Percentiles rank a stretch among this genome's conserved stretches.
These are phyloP conservation scores for Coemansia sp. DNA, from an alignment of 192 early-diverging fungal species.

Conservation along the genomic window DNA sequence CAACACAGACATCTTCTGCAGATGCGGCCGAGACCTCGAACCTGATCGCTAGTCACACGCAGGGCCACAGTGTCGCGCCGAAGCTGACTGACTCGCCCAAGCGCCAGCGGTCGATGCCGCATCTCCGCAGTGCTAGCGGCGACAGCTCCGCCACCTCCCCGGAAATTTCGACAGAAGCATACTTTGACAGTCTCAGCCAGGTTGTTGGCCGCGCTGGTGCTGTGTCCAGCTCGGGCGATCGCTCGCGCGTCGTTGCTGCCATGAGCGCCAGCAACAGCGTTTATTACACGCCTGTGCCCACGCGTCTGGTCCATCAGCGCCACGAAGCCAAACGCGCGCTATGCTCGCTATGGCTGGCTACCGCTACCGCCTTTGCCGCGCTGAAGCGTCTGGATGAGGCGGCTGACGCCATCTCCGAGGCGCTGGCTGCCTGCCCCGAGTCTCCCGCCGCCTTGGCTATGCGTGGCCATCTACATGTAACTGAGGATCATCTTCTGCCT, in stretches of 20 bases:
- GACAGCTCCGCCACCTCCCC: slow-evolving; percentile 20
- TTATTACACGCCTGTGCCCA: slow-evolving; percentile 42
- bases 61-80: background rate
- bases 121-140: slow-evolving; percentile 27
- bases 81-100: slow-evolving; percentile 12
- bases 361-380: slow-evolving; percentile 33
- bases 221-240: slow-evolving; percentile 1
- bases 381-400: slow-evolving; percentile 44
- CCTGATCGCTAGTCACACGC: slow-evolving; percentile 2
- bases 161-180: slow-evolving; percentile 33
- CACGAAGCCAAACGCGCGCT: slow-evolving; percentile 38
- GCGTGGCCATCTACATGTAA: slow-evolving; percentile 45
- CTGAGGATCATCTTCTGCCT: slow-evolving; percentile 17
- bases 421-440: slow-evolving; percentile 45
- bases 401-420: slow-evolving; percentile 33
- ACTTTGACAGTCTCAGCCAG: slow-evolving; percentile 30
- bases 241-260: slow-evolving; percentile 2
- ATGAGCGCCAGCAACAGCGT: slow-evolving; percentile 17
- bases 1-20: background rate
- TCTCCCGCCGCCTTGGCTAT: slow-evolving; percentile 47
- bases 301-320: slow-evolving; percentile 26
- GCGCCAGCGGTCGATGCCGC: slow-evolving; percentile 54
- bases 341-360: slow-evolving; percentile 45
- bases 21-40: background rate
- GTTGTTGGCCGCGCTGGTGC: slow-evolving; percentile 15